Evolutionary conservation across 768 basidiomycete species (phyloP).

Genomic region (Podaxis carcinomalis): DNA sequence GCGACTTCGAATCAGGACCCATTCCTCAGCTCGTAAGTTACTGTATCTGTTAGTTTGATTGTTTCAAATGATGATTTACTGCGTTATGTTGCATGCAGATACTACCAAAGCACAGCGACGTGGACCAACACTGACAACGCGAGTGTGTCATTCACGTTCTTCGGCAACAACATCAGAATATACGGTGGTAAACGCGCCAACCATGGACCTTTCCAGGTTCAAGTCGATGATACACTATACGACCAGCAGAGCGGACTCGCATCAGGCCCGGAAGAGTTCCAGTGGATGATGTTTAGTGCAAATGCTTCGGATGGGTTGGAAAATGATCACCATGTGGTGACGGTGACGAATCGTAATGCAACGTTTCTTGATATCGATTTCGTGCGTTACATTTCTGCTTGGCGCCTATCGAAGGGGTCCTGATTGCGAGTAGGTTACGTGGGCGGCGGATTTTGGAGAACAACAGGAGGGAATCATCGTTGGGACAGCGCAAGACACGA

Average conservation of each 20-base stretch:
- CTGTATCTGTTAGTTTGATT: not conserved
- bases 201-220: conserved; percentile 41
- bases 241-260: conserved; percentile 24
- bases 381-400: conserved; percentile 25
- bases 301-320: conserved; percentile 20
- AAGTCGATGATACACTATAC: conserved; percentile 32
- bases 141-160: conserved; percentile 37
- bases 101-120: conserved; percentile 35
- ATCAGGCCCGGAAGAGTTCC: conserved; percentile 27
- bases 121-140: conserved; percentile 29
- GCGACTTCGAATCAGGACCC: conserved; percentile 20
- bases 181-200: conserved; percentile 47
- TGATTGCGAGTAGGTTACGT: conserved; percentile 26
- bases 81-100: conserved; percentile 16
- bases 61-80: not conserved
- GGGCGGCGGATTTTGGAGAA: conserved; percentile 24
- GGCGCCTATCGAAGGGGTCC: not conserved
- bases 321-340: conserved; percentile 33
- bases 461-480: conserved; percentile 21
- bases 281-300: conserved; percentile 35
- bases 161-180: conserved; percentile 44
- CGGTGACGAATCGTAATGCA: conserved; percentile 24
- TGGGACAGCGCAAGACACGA: conserved; percentile 28
- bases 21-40: conserved; percentile 14
- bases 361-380: conserved; percentile 44